Conservation (phyloP, 2,329 filamentous ascomycete genomes). For the Fusarium citri region DNA sequence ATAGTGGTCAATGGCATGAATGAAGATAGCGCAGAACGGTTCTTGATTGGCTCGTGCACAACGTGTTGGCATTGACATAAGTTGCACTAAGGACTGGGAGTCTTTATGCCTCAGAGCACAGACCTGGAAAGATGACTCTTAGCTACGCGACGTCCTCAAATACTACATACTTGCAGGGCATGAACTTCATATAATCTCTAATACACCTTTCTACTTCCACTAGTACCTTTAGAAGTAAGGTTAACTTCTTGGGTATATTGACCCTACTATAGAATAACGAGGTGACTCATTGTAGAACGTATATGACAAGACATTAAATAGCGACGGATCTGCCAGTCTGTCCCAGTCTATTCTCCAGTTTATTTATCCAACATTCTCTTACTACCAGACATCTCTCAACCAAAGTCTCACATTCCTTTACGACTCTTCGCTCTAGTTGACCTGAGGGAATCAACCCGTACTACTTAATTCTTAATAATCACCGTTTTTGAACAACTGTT, state of each 20-base stretch:
- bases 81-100: background rate
- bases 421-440: fast-evolving
- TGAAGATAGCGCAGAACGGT: background rate
- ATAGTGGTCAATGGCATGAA: background rate
- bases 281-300: background rate
- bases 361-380: background rate
- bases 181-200: background rate
- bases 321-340: background rate
- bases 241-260: background rate
- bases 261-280: background rate
- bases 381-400: background rate
- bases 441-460: too few relatives aligned
- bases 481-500: background rate
- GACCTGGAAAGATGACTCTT: background rate
- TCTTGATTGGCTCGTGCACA: background rate
- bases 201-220: background rate
- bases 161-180: background rate
- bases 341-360: background rate
- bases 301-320: background rate
- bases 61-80: background rate
- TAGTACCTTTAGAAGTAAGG: background rate
- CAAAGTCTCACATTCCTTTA: background rate
- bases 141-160: background rate
- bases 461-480: too few relatives aligned
- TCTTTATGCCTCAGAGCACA: background rate